A percentile compares a stretch with the other conserved stretches of the same genome.
These are phyloP conservation scores for Melaleuca quinquenervia DNA, from an alignment of 345 rosid species.

Conservation along the genomic window DNA sequence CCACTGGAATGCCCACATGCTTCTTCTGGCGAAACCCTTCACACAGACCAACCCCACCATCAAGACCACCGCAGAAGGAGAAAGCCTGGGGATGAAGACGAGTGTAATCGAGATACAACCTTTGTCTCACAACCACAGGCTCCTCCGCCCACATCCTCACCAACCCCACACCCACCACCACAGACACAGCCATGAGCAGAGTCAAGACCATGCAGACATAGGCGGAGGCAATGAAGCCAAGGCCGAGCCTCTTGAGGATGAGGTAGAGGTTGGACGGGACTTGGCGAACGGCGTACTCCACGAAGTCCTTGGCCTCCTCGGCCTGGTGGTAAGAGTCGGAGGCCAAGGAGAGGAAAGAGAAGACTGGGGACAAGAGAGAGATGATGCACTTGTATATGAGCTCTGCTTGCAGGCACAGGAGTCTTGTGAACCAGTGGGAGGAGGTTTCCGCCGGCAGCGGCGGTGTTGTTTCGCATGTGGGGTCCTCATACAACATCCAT, in stretches of 20 bases:
- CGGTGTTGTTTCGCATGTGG: neutral
- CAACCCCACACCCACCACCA: conserved; percentile 35
- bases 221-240: conserved; percentile 48
- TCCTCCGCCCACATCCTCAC: conserved; percentile 52
- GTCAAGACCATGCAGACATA: conserved; percentile 36
- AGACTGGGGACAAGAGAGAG: conserved; percentile 41
- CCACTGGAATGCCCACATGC: conserved; percentile 33
- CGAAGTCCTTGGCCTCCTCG: conserved; percentile 11
- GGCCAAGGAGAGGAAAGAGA: conserved; percentile 7
- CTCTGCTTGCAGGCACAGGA: conserved; percentile 39
- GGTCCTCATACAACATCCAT: neutral
- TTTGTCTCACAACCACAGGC: conserved; percentile 50
- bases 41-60: neutral
- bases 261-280: conserved; percentile 11
- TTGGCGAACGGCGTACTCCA: conserved; percentile 26
- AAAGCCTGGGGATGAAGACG: conserved; percentile 49
- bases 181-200: conserved; percentile 31
- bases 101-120: conserved; percentile 58
- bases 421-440: conserved; percentile 20
- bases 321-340: conserved; percentile 44
- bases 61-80: conserved; percentile 2
- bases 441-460: neutral
- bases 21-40: neutral
- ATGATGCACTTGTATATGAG: conserved; percentile 34
- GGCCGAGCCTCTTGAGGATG: conserved; percentile 24